Evolutionary conservation across 2,329 filamentous ascomycete species (phyloP).

Genomic region (Phaeosphaeria sp.): DNA sequence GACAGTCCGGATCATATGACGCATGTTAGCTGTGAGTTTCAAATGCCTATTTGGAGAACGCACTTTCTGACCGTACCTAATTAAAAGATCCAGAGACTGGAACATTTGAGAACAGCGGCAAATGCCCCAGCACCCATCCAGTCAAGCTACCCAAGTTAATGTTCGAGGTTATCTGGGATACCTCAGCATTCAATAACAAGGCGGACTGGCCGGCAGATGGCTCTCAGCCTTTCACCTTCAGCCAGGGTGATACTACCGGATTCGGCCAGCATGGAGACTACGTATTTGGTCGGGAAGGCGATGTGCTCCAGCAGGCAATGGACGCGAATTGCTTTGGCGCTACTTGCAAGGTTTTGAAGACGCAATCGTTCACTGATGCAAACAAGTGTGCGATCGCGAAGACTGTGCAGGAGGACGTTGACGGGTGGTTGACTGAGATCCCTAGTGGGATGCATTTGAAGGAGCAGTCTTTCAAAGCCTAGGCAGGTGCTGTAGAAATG

Average conservation of each 20-base stretch:
- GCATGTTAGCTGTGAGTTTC: slow-evolving; percentile 43
- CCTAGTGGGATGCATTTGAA: neutral
- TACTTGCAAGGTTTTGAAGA: slow-evolving; percentile 42
- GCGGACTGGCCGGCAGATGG: slow-evolving; percentile 30
- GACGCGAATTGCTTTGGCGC: slow-evolving; percentile 45
- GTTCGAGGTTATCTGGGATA: slow-evolving; percentile 57
- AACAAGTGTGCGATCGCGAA: slow-evolving; percentile 25
- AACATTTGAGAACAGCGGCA: slow-evolving; percentile 27
- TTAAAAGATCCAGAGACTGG: slow-evolving; percentile 32
- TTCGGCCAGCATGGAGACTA: slow-evolving; percentile 32
- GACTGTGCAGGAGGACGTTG: slow-evolving; percentile 26
- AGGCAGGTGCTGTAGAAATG: neutral
- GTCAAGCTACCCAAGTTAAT: slow-evolving; percentile 56
- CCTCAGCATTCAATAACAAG: slow-evolving; percentile 32
- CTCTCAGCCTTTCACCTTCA: slow-evolving; percentile 35
- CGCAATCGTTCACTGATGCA: slow-evolving; percentile 20
- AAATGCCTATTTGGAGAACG: neutral
- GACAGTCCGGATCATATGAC: slow-evolving; percentile 63
- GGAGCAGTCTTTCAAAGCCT: neutral
- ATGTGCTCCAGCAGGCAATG: slow-evolving; percentile 53
- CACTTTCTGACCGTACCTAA: too few relatives aligned
- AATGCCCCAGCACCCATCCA: slow-evolving; percentile 51
- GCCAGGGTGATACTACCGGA: slow-evolving; percentile 47
- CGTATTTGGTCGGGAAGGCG: slow-evolving; percentile 52
- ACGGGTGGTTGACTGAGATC: slow-evolving; percentile 13